Conservation (phyloP, 768 basidiomycete genomes). For the Fibroporia radiculosa region DNA sequence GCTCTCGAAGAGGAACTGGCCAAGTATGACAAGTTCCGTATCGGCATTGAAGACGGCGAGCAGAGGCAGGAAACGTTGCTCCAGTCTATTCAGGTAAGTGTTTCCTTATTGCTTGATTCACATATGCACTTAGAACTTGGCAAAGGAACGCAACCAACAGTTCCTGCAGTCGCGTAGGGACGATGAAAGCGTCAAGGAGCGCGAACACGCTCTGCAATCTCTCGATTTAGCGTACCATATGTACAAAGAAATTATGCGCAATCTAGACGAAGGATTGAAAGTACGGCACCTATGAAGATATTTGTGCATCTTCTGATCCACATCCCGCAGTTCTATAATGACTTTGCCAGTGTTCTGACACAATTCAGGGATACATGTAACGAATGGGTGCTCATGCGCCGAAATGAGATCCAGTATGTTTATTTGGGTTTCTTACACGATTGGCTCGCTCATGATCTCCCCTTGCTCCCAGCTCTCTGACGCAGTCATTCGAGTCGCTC, state of each 20-base stretch:
- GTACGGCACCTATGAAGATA: conserved; percentile 29
- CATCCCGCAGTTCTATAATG: conserved; percentile 77
- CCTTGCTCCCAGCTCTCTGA: conserved; percentile 7
- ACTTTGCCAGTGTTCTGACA: conserved; percentile 61
- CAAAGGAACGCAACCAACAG: conserved; percentile 55
- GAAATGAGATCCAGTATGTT: conserved; percentile 68
- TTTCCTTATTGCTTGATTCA: background rate
- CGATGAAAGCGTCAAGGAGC: conserved; percentile 67
- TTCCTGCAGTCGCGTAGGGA: conserved; percentile 76
- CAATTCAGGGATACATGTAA: conserved; percentile 73
- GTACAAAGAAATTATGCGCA: conserved; percentile 76
- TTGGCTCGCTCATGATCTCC: background rate
- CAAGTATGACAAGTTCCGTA: conserved; percentile 67
- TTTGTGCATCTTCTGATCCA: background rate
- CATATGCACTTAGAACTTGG: background rate
- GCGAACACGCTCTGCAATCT: conserved; percentile 75
- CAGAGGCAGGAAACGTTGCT: conserved; percentile 61
- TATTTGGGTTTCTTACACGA: background rate
- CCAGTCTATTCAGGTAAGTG: conserved; percentile 55
- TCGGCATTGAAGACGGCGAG: conserved; percentile 46
- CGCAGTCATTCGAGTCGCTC: conserved; percentile 3
- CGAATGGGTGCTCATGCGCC: conserved; percentile 64
- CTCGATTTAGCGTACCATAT: conserved; percentile 83
- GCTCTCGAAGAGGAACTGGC: conserved; percentile 69
- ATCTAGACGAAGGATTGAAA: conserved; percentile 85